Percentiles rank a stretch among this genome's conserved stretches.
Evolutionary conservation across 805 yeast genomes (phyloP).

Genomic region (Saturnispora sekii): DNA sequence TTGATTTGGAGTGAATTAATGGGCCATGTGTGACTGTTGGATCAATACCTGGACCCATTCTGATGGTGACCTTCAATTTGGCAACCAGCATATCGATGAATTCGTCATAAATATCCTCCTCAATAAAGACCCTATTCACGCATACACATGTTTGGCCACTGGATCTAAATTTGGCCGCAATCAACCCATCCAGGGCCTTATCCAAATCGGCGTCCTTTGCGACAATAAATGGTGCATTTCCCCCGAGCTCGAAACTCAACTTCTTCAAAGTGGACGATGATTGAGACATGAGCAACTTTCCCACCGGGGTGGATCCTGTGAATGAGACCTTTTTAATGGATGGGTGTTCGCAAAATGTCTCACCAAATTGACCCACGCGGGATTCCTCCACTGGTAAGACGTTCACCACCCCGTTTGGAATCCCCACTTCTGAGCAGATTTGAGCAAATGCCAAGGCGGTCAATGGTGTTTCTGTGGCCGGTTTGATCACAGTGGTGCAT

Average conservation of each 20-base stretch:
- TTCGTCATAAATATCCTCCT: slow-evolving; percentile 48
- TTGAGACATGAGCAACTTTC: slow-evolving; percentile 55
- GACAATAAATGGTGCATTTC: slow-evolving; percentile 71
- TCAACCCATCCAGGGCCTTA: slow-evolving; percentile 50
- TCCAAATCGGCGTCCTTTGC: slow-evolving; percentile 61
- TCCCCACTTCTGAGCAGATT: slow-evolving; percentile 54
- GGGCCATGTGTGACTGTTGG: slow-evolving; percentile 62
- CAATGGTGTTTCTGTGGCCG: slow-evolving; percentile 68
- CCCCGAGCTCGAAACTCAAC: slow-evolving; percentile 66
- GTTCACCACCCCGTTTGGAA: slow-evolving; percentile 63
- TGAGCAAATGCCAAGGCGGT: slow-evolving; percentile 59
- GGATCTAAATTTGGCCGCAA: slow-evolving; percentile 59
- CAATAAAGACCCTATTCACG: slow-evolving; percentile 61
- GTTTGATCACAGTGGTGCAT: slow-evolving; percentile 67
- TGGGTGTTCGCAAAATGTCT: slow-evolving; percentile 43
- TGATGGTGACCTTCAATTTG: slow-evolving; percentile 33
- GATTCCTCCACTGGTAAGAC: slow-evolving; percentile 40
- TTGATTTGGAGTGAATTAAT: slow-evolving; percentile 47
- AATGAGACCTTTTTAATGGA: slow-evolving; percentile 58
- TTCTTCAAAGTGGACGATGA: slow-evolving; percentile 54
- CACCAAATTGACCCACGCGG: slow-evolving; percentile 40
- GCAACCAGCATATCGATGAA: slow-evolving; percentile 40
- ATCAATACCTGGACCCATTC: slow-evolving; percentile 55
- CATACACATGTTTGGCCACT: slow-evolving; percentile 78
- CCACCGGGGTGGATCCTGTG: slow-evolving; percentile 71